phyloP scores from a whole-genome alignment of 257 asterid species.

The Nyctanthes arbortristis region DNA sequence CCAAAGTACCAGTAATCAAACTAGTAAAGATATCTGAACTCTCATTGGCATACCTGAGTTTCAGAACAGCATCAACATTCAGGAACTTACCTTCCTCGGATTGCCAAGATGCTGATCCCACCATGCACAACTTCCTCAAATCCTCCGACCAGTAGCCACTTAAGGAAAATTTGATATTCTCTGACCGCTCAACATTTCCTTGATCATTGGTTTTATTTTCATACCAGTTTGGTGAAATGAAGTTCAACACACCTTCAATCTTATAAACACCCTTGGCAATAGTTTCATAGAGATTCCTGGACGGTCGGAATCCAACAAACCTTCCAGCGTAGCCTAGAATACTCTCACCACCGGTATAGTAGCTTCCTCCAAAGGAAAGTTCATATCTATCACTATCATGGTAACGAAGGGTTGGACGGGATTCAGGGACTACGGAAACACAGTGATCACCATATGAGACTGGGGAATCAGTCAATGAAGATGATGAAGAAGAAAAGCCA shows the following conservation, averaged over 20 bases:
- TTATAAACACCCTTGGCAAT: constrained; percentile 31
- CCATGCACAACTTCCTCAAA: constrained; percentile 61
- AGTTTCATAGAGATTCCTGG: constrained; percentile 31
- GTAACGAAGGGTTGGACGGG: constrained; percentile 8
- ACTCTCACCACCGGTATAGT: constrained; percentile 29
- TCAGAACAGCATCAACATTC: constrained; percentile 44
- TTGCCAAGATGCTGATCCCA: constrained; percentile 43
- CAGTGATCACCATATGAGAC: constrained; percentile 47
- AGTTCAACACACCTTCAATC: constrained; percentile 35
- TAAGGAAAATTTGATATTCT: constrained; percentile 29
- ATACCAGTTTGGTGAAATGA: constrained; percentile 20
- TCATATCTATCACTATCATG: background rate
- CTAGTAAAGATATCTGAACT: constrained; percentile 32
- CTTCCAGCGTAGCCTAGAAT: constrained; percentile 15
- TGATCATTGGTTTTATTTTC: constrained; percentile 18
- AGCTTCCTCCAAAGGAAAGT: background rate
- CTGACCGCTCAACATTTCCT: background rate
- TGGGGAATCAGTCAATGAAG: no score
- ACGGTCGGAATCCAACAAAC: constrained; percentile 24
- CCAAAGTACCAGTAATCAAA: no score
- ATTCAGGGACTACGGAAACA: constrained; percentile 43
- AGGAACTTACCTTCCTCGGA: constrained; percentile 24
- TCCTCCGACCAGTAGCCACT: constrained; percentile 56
- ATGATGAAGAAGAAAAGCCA: constrained; percentile 7
- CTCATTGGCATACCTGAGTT: constrained; percentile 32